These are phyloP conservation scores for Kwoniella europaea DNA, from an alignment of 768 basidiomycete genomes.

Conservation along the genomic window DNA sequence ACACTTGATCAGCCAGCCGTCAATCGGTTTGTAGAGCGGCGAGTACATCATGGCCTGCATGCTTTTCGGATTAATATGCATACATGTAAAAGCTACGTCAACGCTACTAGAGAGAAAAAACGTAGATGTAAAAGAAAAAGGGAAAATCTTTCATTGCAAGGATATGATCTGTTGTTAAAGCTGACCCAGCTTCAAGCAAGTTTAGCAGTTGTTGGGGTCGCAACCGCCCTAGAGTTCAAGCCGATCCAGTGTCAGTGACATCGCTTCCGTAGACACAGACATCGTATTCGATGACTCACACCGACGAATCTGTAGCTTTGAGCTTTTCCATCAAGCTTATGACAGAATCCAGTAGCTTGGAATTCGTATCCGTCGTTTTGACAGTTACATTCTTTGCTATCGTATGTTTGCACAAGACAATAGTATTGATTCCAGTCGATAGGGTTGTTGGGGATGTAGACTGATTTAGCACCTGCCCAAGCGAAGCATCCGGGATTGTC, in stretches of 20 bases:
- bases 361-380: slow-evolving; percentile 7
- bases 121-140: too few species aligned
- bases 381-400: slow-evolving; percentile 2
- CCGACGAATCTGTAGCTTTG: slow-evolving; percentile 14
- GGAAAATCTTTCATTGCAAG: too few species aligned
- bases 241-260: neutral
- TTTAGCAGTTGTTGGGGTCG: slow-evolving; percentile 5
- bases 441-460: slow-evolving; percentile 22
- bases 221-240: neutral
- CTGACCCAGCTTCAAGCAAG: too few species aligned
- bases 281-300: neutral
- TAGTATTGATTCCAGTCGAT: slow-evolving; percentile 17
- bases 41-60: too few species aligned
- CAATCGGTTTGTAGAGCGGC: too few species aligned
- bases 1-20: too few species aligned
- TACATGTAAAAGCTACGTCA: neutral
- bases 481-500: slow-evolving; percentile 20
- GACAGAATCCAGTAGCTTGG: slow-evolving; percentile 19
- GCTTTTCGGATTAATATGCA: neutral
- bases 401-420: slow-evolving; percentile 1
- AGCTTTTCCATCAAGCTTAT: slow-evolving; percentile 9
- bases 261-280: neutral
- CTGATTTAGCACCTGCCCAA: slow-evolving; percentile 9
- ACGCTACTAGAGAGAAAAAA: neutral
- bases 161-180: too few species aligned